Evolutionary conservation across 805 yeast genomes (phyloP).

Genomic region (Candida dajiaensis): DNA sequence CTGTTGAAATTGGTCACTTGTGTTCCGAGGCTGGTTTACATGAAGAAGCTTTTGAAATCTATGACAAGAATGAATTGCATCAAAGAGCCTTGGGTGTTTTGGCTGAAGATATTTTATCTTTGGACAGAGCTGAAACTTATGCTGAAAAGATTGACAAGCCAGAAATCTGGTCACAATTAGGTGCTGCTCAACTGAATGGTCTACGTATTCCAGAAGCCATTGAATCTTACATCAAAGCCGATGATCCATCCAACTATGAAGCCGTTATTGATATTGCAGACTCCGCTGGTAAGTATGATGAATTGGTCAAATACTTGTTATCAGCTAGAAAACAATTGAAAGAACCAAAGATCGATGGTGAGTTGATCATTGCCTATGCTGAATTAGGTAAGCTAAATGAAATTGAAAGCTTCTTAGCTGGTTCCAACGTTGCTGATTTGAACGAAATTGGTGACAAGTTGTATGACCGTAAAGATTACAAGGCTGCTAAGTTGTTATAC

Average conservation of each 20-base stretch:
- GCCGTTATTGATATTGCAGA: slow-evolving; percentile 93
- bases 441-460: slow-evolving; percentile 90
- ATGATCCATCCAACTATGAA: slow-evolving; percentile 83
- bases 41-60: slow-evolving; percentile 94
- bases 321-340: slow-evolving; percentile 91
- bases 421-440: slow-evolving; percentile 89
- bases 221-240: slow-evolving; percentile 84
- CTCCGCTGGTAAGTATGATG: slow-evolving; percentile 95
- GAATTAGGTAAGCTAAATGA: slow-evolving; percentile 67
- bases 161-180: slow-evolving; percentile 91
- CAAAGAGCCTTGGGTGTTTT: slow-evolving; percentile 81
- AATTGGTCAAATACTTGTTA: slow-evolving; percentile 73
- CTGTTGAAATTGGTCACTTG: slow-evolving; percentile 87
- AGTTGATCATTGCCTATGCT: slow-evolving; percentile 83
- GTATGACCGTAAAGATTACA: slow-evolving; percentile 73
- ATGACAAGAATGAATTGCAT: slow-evolving; percentile 74
- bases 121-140: slow-evolving; percentile 90
- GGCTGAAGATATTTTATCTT: slow-evolving; percentile 87
- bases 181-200: slow-evolving; percentile 93
- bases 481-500: slow-evolving; percentile 88
- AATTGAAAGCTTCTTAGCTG: slow-evolving; percentile 76
- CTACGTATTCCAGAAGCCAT: slow-evolving; percentile 88
- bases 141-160: slow-evolving; percentile 86
- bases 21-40: slow-evolving; percentile 82
- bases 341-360: slow-evolving; percentile 91